Evolutionary conservation across 2,329 filamentous ascomycete genomes (phyloP), one percentile per base, ranked within the genome.

Genomic region (Venturia carpophila): DNA sequence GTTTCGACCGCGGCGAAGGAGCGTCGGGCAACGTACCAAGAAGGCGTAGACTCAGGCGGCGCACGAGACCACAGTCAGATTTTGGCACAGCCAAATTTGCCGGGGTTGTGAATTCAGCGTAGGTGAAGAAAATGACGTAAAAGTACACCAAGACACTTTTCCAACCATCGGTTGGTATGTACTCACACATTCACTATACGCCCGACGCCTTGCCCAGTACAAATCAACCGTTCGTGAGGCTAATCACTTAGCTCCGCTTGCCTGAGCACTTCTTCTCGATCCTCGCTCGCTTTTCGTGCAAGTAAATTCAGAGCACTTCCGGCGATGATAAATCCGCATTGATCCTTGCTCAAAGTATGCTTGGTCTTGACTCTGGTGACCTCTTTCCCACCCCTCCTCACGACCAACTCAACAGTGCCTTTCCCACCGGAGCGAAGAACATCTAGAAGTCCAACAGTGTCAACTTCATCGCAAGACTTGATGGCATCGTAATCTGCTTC

Each of bases 291-390:
- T 82, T 88, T 88, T 73, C 81, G 80, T 58, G 92, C 89, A 71
- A 99, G 78, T 75, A 97, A 74, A 77, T 99, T 99, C 78, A 99
- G 77, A 52, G 94, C 94, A 75, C 91, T 96, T 3, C 94, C 94
- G 0, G 94, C 94, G 62, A 99, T 80, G 69, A 99, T 91, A 73
- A 97, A 99, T 0, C 84, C 87, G 67, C 90, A 90, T 81, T 99
- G 94, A 75, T 97, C 94, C 78, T 88, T 84, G 73, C 87, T 95
- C 67, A 99, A 82, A 15, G 90, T 91, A 75, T 97, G 93, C 78
- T 87, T 90, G n/a, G 92, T 92, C 60, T 85, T 84, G 66, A 99
- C 83, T 47, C 83, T 74, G 61, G 90, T 75, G 75, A 85, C 84
- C 74, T 88, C 84, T 10, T 89, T 90, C 39, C 73, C 72, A 68